Evolutionary conservation across 805 yeast genomes (phyloP), one percentile per base, ranked within the genome.

Genomic region (Candida stauntonica): DNA sequence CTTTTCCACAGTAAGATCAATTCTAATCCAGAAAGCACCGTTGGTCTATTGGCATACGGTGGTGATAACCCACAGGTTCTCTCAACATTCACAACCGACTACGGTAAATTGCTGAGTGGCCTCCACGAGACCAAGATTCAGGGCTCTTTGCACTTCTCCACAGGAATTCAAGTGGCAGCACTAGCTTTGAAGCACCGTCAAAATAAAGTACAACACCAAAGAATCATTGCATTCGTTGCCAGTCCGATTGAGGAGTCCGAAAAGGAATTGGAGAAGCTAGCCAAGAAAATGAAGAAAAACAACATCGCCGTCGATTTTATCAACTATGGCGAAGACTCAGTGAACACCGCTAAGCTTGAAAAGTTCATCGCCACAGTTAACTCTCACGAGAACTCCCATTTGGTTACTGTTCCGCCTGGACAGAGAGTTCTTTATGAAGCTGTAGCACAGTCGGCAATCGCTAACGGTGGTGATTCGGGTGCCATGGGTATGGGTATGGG

Each of bases 171-270:
- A 65, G 95, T 93, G 46, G 98, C 98, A 12, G 82, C 83, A 2
- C 65, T 93, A 55, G 97, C 97, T 15, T 77, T 91, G 57, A 93
- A 89, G 60, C 97, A 91, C 66, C 86, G 99, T 56, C 96, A 88
- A 62, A 91, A 93, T 66, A 88, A 85, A 63, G 81, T 82, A 5
- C 98, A 88, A 61, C 83, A 77, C 50, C 97, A 88, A 65, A 76
- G 99, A 50, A 85, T 93, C 44, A 75, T 93, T 42, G 86, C 78
- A 27, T 93, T 93, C 63, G 87, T 88, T 30, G 97, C 95, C 14
- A 76, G 86, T 42, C 98, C 98, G 21, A 70, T 93, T 33, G 61
- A 58, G 20, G 93, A 85, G 42, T 64, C 70, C 13, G 81, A 77
- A 39, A 75, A 75, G 54, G 91, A 83, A 17, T 71, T 93, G 47